phyloP scores from a whole-genome alignment of 768 basidiomycete genomes.

The Russula abietina region DNA sequence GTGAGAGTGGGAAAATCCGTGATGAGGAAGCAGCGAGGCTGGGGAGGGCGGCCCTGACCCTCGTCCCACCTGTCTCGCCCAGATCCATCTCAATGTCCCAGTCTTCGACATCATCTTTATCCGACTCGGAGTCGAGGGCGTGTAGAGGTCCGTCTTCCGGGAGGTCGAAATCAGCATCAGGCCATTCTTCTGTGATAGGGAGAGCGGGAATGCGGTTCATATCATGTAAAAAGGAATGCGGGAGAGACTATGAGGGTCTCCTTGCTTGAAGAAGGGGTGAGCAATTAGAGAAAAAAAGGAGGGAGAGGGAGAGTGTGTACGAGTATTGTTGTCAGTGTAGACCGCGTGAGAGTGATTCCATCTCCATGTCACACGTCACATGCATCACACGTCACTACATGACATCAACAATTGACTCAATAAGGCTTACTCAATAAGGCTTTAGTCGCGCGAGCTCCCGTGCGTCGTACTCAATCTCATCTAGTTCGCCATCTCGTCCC shows the following conservation, averaged over 20 bases:
- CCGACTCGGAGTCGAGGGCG: conserved; percentile 49
- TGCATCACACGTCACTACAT: not conserved
- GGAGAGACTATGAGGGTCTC: conserved; percentile 24
- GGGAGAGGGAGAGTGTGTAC: not conserved
- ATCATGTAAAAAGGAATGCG: not conserved
- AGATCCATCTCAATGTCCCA: conserved; percentile 79
- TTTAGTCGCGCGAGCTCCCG: conserved; percentile 52
- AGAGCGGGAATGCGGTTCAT: conserved; percentile 63
- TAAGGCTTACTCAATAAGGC: conserved; percentile 45
- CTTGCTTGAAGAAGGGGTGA: conserved; percentile 16
- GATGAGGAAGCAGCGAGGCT: conserved; percentile 39
- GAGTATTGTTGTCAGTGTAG: not conserved
- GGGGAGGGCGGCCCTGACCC: conserved; percentile 36
- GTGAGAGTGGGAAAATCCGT: conserved; percentile 32
- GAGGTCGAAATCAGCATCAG: conserved; percentile 81
- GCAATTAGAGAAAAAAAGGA: conserved; percentile 7
- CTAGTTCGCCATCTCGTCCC: conserved; percentile 24
- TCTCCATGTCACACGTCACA: conserved; percentile 1
- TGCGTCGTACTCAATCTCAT: conserved; percentile 57
- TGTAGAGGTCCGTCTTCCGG: conserved; percentile 68
- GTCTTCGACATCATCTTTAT: conserved; percentile 66
- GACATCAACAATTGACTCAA: not conserved
- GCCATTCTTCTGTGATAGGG: conserved; percentile 68
- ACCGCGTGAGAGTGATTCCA: not conserved
- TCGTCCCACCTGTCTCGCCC: conserved; percentile 50